A percentile compares a stretch with the other conserved stretches of the same genome.
These are phyloP conservation scores for Chaetoscypha palmicola DNA, from an alignment of 2,329 filamentous ascomycete species.

Conservation along the genomic window DNA sequence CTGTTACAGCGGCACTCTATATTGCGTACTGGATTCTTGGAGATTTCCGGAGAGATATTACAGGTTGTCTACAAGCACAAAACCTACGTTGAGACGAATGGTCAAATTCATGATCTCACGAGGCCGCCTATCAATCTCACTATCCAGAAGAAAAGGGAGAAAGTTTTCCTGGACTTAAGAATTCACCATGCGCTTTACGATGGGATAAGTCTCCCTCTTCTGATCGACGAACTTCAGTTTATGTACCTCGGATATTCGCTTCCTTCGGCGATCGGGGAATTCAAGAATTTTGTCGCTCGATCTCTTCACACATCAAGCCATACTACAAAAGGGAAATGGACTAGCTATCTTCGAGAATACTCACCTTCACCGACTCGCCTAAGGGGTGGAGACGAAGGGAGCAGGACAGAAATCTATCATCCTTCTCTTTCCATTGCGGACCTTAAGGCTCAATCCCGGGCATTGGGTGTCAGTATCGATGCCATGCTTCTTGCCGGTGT, in stretches of 20 bases:
- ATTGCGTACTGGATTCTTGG: conserved; percentile 58
- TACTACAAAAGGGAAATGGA: conserved; percentile 36
- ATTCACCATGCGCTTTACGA: conserved; percentile 90
- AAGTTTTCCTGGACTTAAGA: conserved; percentile 38
- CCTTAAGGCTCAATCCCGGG: conserved; percentile 39
- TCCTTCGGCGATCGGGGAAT: conserved; percentile 9
- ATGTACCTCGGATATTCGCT: conserved; percentile 31
- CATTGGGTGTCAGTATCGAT: conserved; percentile 59
- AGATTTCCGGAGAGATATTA: conserved; percentile 46
- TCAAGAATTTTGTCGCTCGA: conserved; percentile 31
- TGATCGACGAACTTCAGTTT: conserved; percentile 49
- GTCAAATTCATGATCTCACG: conserved; percentile 9
- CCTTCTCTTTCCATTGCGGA: conserved; percentile 38
- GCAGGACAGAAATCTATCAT: conserved; percentile 37
- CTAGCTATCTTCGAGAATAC: conserved; percentile 30
- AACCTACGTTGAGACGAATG: conserved; percentile 23
- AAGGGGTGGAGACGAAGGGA: neutral
- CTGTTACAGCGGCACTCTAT: conserved; percentile 53
- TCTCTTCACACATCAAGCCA: conserved; percentile 36
- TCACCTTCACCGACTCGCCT: conserved; percentile 20
- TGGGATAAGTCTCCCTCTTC: conserved; percentile 63
- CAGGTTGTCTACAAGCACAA: conserved; percentile 51
- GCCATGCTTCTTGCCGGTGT: conserved; percentile 69
- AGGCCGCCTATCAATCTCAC: conserved; percentile 24
- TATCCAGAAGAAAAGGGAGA: conserved; percentile 11